These are phyloP conservation scores for Zarea fungicola DNA, from an alignment of 2,329 filamentous ascomycete species.

Conservation along the genomic window DNA sequence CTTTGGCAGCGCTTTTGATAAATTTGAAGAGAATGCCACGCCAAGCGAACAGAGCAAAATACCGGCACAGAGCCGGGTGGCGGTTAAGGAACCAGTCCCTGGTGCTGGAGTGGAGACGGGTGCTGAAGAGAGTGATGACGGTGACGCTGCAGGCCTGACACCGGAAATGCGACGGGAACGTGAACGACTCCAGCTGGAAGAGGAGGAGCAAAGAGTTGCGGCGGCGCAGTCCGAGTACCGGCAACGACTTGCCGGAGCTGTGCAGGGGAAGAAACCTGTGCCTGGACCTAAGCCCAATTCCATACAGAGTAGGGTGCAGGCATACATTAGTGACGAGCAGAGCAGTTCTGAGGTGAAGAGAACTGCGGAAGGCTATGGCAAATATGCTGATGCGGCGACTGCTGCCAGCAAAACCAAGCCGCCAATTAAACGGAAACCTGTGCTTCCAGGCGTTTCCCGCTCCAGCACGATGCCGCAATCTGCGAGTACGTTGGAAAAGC, in stretches of 20 bases:
- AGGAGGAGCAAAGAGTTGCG: slow-evolving; percentile 87
- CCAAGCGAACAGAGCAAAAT: slow-evolving; percentile 36
- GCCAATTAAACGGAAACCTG: slow-evolving; percentile 47
- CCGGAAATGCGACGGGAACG: slow-evolving; percentile 88
- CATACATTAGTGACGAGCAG: slow-evolving; percentile 72
- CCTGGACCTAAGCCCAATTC: slow-evolving; percentile 61
- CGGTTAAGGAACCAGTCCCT: slow-evolving; percentile 14
- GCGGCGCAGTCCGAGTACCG: slow-evolving; percentile 86
- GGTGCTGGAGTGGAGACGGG: slow-evolving; percentile 43
- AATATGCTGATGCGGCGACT: slow-evolving; percentile 61
- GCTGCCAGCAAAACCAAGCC: slow-evolving; percentile 35
- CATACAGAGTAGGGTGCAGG: slow-evolving; percentile 89
- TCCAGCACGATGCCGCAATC: slow-evolving; percentile 23
- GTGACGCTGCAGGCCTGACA: slow-evolving; percentile 66
- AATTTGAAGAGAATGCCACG: slow-evolving; percentile 64
- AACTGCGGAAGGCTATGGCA: slow-evolving; percentile 86
- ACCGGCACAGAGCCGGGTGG: not conserved
- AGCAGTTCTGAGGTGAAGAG: slow-evolving; percentile 51
- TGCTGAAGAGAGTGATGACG: slow-evolving; percentile 60
- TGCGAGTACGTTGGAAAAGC: slow-evolving; percentile 3
- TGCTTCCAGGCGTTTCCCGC: slow-evolving; percentile 30
- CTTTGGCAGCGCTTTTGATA: slow-evolving; percentile 90
- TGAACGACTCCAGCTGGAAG: slow-evolving; percentile 72
- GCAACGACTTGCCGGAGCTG: slow-evolving; percentile 57
- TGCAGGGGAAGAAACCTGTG: slow-evolving; percentile 30